These are phyloP conservation scores for Akanthomyces uredinophilus DNA, from an alignment of 2,329 filamentous ascomycete species.

Conservation along the genomic window DNA sequence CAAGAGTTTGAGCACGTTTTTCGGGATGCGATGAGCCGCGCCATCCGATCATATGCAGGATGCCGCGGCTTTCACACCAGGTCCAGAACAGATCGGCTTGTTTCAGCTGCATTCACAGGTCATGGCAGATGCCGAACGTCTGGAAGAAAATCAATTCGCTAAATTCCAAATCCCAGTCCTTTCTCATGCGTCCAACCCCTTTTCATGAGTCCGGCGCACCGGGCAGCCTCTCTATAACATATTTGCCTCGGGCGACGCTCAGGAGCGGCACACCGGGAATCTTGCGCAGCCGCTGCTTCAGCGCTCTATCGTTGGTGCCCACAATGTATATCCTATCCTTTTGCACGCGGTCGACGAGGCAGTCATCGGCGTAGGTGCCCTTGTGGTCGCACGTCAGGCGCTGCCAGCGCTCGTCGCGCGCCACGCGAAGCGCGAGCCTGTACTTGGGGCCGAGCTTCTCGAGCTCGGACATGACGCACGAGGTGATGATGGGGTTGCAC, in stretches of 20 bases:
- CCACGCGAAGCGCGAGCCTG: slow-evolving; percentile 77
- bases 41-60: background rate
- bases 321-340: slow-evolving; percentile 76
- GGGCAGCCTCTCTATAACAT: slow-evolving; percentile 87
- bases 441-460: slow-evolving; percentile 90
- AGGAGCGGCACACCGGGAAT: slow-evolving; percentile 62
- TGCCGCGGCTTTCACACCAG: background rate
- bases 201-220: slow-evolving; percentile 62
- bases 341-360: slow-evolving; percentile 67
- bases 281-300: slow-evolving; percentile 81
- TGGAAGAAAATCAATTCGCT: slow-evolving; percentile 8
- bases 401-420: slow-evolving; percentile 84
- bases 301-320: slow-evolving; percentile 70
- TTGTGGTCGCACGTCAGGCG: slow-evolving; percentile 85
- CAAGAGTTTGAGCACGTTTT: background rate
- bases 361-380: slow-evolving; percentile 78
- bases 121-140: background rate
- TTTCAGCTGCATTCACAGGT: background rate
- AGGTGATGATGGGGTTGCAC: slow-evolving; percentile 80
- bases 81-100: background rate
- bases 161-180: slow-evolving; percentile 3
- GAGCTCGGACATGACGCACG: slow-evolving; percentile 72
- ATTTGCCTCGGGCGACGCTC: slow-evolving; percentile 83
- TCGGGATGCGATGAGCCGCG: background rate
- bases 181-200: background rate